Evolutionary conservation across 2,329 filamentous ascomycete genomes (phyloP), one percentile per base, ranked within the genome.

Genomic region (Ascosphaera pollenicola): DNA sequence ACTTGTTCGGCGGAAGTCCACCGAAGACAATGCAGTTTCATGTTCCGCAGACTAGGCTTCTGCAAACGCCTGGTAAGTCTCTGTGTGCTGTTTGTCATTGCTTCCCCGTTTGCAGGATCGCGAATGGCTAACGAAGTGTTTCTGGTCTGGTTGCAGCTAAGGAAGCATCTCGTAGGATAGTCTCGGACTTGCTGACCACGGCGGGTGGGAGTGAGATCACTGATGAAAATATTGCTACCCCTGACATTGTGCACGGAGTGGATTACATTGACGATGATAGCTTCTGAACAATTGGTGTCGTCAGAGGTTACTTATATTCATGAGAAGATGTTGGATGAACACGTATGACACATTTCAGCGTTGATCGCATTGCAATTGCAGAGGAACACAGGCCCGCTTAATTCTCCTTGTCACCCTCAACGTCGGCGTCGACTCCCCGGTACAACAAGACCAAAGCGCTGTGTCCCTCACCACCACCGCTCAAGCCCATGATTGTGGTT

Each of bases 401-500:
- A 15, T 35, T 35, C 32, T 5, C 17, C 4, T 21, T 31, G 13
- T 38, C 18, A 31, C 13, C 26, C 13, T 38, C 38, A 41, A 21
- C 17, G 40, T 7, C 41, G 46, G 30, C 42, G 39, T 65, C 61
- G 41, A 66, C 61, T 6, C 64, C 63, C 39, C 60, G 57, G 45
- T 66, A 66, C 15, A 66, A 57, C 37, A 65, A 56, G 38, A 66
- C 65, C 34, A 66, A 51, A 0, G 63, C 63, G 32, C 63, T 66
- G 46, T 66, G 62, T 38, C 61, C 62, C 50, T 66, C 64, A 38
- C 84, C 87, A 51, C 91, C 89, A 42, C 89, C 91, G 38, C 84
- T 71, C 39, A 98, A 68, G 3, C 76, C 78, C 54, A 87, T 80
- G 47, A 98, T 91, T 65, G 92, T 89, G 50, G 95, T 87, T 18